Base-by-base conservation (phyloP, 164 flowering plant species). In the Nelumbo lutea region DNA sequence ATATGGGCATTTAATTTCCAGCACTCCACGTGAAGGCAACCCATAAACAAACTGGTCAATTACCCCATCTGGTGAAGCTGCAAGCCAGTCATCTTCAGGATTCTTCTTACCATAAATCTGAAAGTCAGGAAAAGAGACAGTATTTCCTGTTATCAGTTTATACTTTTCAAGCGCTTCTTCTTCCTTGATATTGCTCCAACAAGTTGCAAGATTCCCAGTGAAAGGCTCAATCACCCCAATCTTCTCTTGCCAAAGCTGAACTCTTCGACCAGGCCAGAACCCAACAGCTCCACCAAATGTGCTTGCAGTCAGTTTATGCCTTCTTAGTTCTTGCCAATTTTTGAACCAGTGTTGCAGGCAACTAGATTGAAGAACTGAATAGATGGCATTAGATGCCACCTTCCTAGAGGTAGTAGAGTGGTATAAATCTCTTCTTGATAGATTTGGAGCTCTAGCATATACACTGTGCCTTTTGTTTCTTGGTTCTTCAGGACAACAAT, bases 201-300 rank as follows among this genome's bases (percentile, higher is more conserved):
- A 68, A 3, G 88, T 86, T 6, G 89, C 89, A 5, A 78, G 52
- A 71, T 83, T 87, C 27, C 86, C 85, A 48, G 76, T 59, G 71
- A 86, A 87, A 14, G 89, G 89, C 42, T 78, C 80, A 39, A 76
- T 75, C 1, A 79, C 77, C 5, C 92, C 92, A 68, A 87, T 43
- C 75, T 89, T 87, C 74, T 89, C 95, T 55, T 75, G 67, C 95
- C 95, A 89, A 1, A 89, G 81, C 72, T 86, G 82, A 64, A 76
- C 81, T 57, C 92, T 83, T 58, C 90, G 69, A 4, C 73, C 57
- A 56, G 74, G 88, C 83, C 83, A 84, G 60, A 89, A 83, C 2
- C 95, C 92, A 72, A 89, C 65, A 2, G 95, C 95, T 1, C 73
- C 77, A 44, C 72, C 79, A 70, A 89, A 87, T 62, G 89, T 89